Evolutionary conservation across 2,329 filamentous ascomycete genomes (phyloP).

Genomic region (Neonectria punicea): DNA sequence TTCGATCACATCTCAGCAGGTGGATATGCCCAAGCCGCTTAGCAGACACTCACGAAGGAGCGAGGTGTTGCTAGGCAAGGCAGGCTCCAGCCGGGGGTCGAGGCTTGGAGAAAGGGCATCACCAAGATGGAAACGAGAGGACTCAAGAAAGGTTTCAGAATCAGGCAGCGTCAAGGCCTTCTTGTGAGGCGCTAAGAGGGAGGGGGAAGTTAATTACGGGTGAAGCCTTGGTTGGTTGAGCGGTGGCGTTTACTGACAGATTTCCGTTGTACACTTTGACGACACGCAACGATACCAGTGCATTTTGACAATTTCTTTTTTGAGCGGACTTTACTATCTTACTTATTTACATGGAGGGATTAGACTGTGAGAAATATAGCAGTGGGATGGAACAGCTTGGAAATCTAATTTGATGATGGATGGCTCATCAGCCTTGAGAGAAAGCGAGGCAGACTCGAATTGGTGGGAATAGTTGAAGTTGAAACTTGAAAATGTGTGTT

Average conservation of each 20-base stretch:
- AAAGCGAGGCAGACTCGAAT: background rate
- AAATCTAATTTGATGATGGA: background rate
- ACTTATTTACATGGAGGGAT: background rate
- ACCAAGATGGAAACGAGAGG: constrained; percentile 32
- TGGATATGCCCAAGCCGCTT: constrained; percentile 23
- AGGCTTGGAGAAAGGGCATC: constrained; percentile 25
- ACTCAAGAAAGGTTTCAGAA: constrained; percentile 34
- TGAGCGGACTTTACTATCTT: background rate
- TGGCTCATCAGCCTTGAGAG: background rate
- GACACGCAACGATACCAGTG: constrained; percentile 29
- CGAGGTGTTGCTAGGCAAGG: constrained; percentile 24
- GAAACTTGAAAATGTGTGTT: background rate
- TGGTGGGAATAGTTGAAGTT: background rate
- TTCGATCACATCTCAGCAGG: constrained; percentile 33
- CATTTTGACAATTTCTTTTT: constrained; percentile 6
- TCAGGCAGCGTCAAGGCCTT: constrained; percentile 40
- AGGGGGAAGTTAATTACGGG: background rate
- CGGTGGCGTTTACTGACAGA: background rate
- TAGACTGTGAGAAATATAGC: background rate
- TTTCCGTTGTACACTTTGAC: constrained; percentile 21
- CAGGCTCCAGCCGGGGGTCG: constrained; percentile 24
- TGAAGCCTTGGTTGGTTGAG: background rate
- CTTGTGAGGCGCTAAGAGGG: constrained; percentile 23
- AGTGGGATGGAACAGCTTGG: background rate
- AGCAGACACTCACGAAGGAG: constrained; percentile 28